Evolutionary conservation across 108 stramenopile species (phyloP).

Genomic region (Discostella pseudostelligera): DNA sequence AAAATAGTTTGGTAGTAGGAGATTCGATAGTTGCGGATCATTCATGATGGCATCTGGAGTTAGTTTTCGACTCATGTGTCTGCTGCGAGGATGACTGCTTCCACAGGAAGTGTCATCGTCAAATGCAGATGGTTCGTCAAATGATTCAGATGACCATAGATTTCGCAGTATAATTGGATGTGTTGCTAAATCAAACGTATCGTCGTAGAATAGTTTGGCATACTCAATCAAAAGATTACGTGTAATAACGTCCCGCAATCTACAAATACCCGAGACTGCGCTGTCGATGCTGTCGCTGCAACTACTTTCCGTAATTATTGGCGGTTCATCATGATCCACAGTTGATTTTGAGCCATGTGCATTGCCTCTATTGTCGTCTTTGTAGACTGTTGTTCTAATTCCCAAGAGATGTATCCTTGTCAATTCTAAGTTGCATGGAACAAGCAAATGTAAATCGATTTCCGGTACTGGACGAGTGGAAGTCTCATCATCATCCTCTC

Average conservation of each 20-base stretch:
- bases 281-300: neutral
- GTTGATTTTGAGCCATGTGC: neutral
- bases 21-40: conserved; percentile 50
- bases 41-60: conserved; percentile 54
- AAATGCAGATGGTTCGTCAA: neutral
- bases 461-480: conserved; percentile 10
- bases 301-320: neutral
- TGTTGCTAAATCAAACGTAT: conserved; percentile 25
- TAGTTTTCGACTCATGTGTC: conserved; percentile 14
- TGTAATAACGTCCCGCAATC: conserved; percentile 31
- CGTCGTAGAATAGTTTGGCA: conserved; percentile 16
- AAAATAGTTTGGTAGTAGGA: conserved; percentile 55
- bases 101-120: neutral
- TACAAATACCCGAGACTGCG: neutral
- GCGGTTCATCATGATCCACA: neutral
- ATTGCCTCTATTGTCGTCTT: neutral
- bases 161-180: conserved; percentile 38
- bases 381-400: neutral
- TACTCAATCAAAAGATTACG: conserved; percentile 27
- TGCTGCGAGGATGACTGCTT: neutral
- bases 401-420: conserved; percentile 16
- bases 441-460: conserved; percentile 27
- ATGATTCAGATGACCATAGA: conserved; percentile 30
- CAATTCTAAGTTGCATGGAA: conserved; percentile 21
- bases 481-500: neutral